Evolutionary conservation across 1,139 yeast genomes (phyloP), one percentile per base, ranked within the genome.

Genomic region (Lodderomyces metapsilosis): DNA sequence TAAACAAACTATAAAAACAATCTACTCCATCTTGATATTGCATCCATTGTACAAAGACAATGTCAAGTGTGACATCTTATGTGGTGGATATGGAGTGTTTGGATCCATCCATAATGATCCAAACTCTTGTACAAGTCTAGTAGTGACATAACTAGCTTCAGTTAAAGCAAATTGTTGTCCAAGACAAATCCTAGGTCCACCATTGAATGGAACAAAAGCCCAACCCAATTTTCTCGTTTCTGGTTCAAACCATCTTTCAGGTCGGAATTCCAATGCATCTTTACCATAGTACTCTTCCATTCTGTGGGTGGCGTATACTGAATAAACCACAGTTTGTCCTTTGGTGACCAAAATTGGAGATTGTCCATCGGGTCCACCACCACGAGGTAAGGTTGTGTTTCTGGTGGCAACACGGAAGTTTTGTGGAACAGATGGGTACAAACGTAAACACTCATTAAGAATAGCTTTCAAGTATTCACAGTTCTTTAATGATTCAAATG

Each of bases 211-310:
- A n/a, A n/a, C n/a, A n/a, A n/a, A n/a, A n/a, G n/a, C n/a, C n/a
- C n/a, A n/a, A n/a, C n/a, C n/a, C n/a, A n/a, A n/a, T n/a, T n/a
- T n/a, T n/a, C n/a, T n/a, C n/a, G n/a, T n/a, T n/a, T n/a, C n/a
- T n/a, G n/a, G n/a, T n/a, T n/a, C n/a, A n/a, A n/a, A n/a, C n/a
- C n/a, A n/a, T n/a, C n/a, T n/a, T n/a, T n/a, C n/a, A n/a, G n/a
- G n/a, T n/a, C n/a, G n/a, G n/a, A n/a, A n/a, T n/a, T n/a, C n/a
- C 84, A 13, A 81, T 76, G 74, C 68, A 45, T 75, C 79, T 34
- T 66, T 58, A 25, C 82, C 82, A 61, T 76, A 78, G 49, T 57
- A 51, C 10, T 52, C 49, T 38, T 52, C 51, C 39, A 60, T 54
- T 41, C 78, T 66, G 46, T 78, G 84, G 47, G 70, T 61, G n/a